These are phyloP conservation scores for Andrographis paniculata DNA, from an alignment of 305 asterid genomes.

Conservation along the genomic window DNA sequence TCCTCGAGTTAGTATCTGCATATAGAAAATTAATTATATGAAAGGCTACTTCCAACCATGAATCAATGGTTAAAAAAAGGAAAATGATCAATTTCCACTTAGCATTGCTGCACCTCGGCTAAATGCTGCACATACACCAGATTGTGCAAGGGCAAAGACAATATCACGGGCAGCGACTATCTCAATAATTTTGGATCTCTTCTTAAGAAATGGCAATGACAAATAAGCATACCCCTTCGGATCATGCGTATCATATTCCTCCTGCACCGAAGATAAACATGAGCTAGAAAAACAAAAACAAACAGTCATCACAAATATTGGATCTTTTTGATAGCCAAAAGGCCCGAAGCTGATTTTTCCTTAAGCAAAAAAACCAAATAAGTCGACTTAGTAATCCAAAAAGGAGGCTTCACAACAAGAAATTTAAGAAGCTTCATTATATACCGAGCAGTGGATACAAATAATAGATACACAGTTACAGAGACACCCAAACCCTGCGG, in stretches of 20 bases:
- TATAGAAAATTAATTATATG: conserved; percentile 11
- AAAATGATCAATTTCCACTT: neutral
- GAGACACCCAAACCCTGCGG: too few species aligned
- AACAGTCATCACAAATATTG: too few species aligned
- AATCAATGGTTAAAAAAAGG: neutral
- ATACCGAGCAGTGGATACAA: too few species aligned
- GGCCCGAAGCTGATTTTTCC: too few species aligned
- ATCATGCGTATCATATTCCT: conserved; percentile 83
- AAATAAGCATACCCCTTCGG: conserved; percentile 54
- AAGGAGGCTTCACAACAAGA: too few species aligned
- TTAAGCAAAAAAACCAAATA: too few species aligned
- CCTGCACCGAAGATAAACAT: conserved; percentile 31
- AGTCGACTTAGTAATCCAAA: too few species aligned
- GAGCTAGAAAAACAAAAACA: neutral
- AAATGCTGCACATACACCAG: conserved; percentile 86
- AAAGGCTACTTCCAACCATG: conserved; percentile 12
- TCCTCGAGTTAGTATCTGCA: conserved; percentile 75
- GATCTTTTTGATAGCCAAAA: too few species aligned
- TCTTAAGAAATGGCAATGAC: conserved; percentile 55
- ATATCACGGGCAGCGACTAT: conserved; percentile 84
- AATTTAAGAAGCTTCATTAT: too few species aligned
- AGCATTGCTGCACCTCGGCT: conserved; percentile 42
- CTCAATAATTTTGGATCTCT: conserved; percentile 70
- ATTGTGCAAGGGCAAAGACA: conserved; percentile 81
- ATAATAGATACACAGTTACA: too few species aligned